phyloP scores from a whole-genome alignment of 1,284 basidiomycete genomes.

The Ustilago loliicola region DNA sequence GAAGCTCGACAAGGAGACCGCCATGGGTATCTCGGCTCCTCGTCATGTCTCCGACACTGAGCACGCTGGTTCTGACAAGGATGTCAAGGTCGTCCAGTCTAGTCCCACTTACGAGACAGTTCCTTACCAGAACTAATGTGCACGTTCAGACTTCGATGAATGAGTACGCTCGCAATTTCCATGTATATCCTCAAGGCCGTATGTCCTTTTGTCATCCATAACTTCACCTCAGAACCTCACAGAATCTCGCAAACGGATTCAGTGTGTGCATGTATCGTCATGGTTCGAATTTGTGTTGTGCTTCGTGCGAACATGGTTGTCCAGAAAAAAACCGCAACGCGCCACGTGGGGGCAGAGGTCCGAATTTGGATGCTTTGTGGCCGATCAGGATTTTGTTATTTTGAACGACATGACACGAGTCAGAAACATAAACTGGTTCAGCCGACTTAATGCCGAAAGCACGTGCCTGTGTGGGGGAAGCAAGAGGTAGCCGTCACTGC shows the following conservation, averaged over 20 bases:
- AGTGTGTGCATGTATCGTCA: background rate
- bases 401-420: background rate
- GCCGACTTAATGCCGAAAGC: background rate
- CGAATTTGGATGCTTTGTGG: no score
- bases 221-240: background rate
- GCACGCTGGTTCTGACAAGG: constrained; percentile 36
- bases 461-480: background rate
- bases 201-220: background rate
- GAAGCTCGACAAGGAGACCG: constrained; percentile 38
- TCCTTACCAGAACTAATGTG: constrained; percentile 23
- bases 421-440: background rate
- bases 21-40: constrained; percentile 21
- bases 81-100: constrained; percentile 24
- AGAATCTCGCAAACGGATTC: no score
- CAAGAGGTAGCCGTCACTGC: background rate
- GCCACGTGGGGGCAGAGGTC: no score
- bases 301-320: no score
- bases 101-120: constrained; percentile 26
- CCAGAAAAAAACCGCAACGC: no score
- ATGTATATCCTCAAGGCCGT: background rate
- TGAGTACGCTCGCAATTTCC: background rate
- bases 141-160: background rate
- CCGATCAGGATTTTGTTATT: no score
- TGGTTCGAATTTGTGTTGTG: no score
- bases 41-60: constrained; percentile 18